Base-by-base conservation (phyloP, 1,284 basidiomycete genomes). In the Inonotus hispidus region DNA sequence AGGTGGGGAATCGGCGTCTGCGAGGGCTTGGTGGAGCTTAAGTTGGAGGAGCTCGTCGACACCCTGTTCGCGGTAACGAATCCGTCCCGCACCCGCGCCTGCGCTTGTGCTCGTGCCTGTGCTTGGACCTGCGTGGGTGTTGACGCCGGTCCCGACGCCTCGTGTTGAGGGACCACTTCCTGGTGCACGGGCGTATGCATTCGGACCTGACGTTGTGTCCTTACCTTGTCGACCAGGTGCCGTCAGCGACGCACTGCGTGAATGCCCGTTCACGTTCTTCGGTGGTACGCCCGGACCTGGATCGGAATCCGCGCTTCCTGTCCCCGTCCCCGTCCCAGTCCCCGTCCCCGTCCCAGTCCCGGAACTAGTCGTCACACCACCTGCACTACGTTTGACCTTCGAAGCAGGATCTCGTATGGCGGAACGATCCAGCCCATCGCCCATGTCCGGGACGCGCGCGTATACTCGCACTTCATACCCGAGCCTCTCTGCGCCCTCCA, bases 31-130 rank as follows among this genome's bases (percentile, higher is more conserved):
- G 66, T 93, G 85, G 27, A 95, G 78, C 70, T 95, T 94, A 58
- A 95, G 78, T 71, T 94, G 92, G 52, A 95, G 73, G 21, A 95
- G 78, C 72, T 95, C 93, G 69, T 93, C 92, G 2, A 94, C 92
- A 13, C 90, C 91, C 73, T 95, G 92, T 68, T 92, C 89, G 63
- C 88, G 82, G 71, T 86, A 87, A 11, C 83, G 77, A 49, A 78
- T 68, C 11, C 80, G 67, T 59, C 41, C 59, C 1, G 38, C 38
- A n/a, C 41, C 19, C n/a, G 16, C 13, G 41, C 3, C n/a, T 43
- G 16, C 41, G 41, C 7, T 21, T 43, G 16, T 7, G n/a, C 41
- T n/a, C n/a, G 16, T 6, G 41, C 3, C n/a, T 43, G 16, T 16
- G 41, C 7, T 21, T 43, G 16, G 7, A 3, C n/a, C n/a, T n/a